A percentile compares a stretch with the other conserved stretches of the same genome.
These are phyloP conservation scores for Rhodotorula paludigena DNA, from an alignment of 768 basidiomycete genomes.

Conservation along the genomic window DNA sequence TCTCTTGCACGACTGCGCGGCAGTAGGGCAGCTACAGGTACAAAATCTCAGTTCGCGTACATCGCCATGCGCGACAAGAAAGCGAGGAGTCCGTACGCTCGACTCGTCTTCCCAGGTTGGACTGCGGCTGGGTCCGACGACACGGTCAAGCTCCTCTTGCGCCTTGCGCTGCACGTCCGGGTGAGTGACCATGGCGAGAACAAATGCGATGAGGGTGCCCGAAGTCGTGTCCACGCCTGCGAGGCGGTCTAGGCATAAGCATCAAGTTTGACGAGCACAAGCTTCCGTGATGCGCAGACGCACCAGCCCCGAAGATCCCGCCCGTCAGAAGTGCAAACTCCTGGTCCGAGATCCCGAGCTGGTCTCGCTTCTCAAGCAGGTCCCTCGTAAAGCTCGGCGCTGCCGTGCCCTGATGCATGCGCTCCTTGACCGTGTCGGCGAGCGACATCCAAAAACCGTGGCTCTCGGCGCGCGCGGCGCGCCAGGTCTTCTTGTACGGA, in stretches of 20 bases:
- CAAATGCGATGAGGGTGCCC: conserved; percentile 12
- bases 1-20: conserved; percentile 26
- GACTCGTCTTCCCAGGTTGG: conserved; percentile 22
- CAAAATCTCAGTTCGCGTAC: neutral
- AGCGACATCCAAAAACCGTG: conserved; percentile 6
- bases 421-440: conserved; percentile 4
- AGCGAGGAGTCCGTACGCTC: neutral
- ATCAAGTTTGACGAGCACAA: neutral
- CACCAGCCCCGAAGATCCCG: conserved; percentile 1
- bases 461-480: neutral
- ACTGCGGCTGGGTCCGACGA: conserved; percentile 21
- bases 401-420: conserved; percentile 2
- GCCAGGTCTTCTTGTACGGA: conserved; percentile 12
- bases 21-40: conserved; percentile 27
- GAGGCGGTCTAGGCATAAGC: neutral
- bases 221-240: conserved; percentile 35
- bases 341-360: conserved; percentile 6
- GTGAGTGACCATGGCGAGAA: conserved; percentile 18
- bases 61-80: neutral
- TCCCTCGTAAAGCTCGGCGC: conserved; percentile 6
- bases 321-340: conserved; percentile 4
- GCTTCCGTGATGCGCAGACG: neutral
- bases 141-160: conserved; percentile 27
- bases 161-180: conserved; percentile 19
- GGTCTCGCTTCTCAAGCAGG: neutral